A percentile compares a stretch with the other conserved stretches of the same genome.
These are phyloP conservation scores for Paecilomyces sp. DNA, from an alignment of 2,329 filamentous ascomycete species.

Conservation along the genomic window DNA sequence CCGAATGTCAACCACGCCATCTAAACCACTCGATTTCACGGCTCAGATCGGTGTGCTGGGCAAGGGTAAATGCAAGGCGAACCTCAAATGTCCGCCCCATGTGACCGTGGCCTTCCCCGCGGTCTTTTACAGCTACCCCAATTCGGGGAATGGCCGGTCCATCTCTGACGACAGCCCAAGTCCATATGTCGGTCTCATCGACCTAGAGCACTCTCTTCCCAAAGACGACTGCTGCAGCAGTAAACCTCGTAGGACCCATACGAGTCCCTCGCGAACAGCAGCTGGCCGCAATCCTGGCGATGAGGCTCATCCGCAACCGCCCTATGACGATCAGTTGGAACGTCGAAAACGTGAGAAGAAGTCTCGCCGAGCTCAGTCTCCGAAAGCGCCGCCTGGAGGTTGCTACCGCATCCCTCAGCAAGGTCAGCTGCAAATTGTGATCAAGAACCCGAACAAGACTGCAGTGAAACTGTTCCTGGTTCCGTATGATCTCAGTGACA, in stretches of 20 bases:
- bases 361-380: conserved; percentile 53
- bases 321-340: conserved; percentile 21
- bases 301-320: conserved; percentile 2
- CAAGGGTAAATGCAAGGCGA: conserved; percentile 79
- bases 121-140: conserved; percentile 90
- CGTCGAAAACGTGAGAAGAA: conserved; percentile 47
- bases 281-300: conserved; percentile 9
- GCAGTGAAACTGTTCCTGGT: conserved; percentile 93
- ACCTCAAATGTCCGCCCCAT: conserved; percentile 77
- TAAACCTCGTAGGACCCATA: conserved; percentile 31
- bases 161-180: conserved; percentile 79
- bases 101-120: conserved; percentile 87
- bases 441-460: conserved; percentile 98
- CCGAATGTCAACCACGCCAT: conserved; percentile 93
- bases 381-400: conserved; percentile 70
- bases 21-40: conserved; percentile 83
- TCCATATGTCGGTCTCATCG: conserved; percentile 89
- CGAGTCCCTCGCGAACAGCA: conserved; percentile 15
- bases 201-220: conserved; percentile 73
- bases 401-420: conserved; percentile 91
- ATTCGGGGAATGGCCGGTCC: conserved; percentile 54
- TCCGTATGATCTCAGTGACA: conserved; percentile 84
- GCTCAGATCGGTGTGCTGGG: conserved; percentile 93
- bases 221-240: conserved; percentile 34
- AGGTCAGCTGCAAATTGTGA: conserved; percentile 90